Percentiles rank a stretch among this genome's conserved stretches.
phyloP scores from a whole-genome alignment of 108 stramenopile genomes.

The Schizochytrium sp. region DNA sequence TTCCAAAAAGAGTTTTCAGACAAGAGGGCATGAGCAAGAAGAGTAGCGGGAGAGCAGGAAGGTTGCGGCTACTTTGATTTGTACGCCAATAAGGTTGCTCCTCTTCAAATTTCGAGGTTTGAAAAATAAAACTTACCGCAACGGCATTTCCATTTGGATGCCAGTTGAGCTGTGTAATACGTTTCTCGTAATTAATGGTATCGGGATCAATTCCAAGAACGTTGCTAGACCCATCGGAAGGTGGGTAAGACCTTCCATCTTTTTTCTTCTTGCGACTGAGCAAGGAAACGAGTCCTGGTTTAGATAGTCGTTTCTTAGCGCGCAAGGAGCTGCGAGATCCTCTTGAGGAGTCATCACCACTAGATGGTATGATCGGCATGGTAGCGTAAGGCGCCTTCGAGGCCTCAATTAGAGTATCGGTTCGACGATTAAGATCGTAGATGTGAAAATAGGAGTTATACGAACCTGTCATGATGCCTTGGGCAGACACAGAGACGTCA shows the following conservation, averaged over 20 bases:
- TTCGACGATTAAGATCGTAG: constrained; percentile 13
- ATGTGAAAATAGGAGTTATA: constrained; percentile 67
- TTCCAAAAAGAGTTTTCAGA: too few species aligned
- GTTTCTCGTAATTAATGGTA: constrained; percentile 39
- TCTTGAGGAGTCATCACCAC: background rate
- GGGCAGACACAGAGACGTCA: constrained; percentile 70
- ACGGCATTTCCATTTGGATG: constrained; percentile 51
- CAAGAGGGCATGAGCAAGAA: too few species aligned
- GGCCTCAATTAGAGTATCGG: constrained; percentile 54
- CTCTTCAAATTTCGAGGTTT: too few species aligned
- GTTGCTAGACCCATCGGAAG: background rate
- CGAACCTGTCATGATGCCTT: constrained; percentile 75
- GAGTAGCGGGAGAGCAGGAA: too few species aligned
- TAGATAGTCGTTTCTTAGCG: constrained; percentile 28
- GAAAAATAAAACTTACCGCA: constrained; percentile 6
- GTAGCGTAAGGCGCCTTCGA: background rate
- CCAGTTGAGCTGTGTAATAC: constrained; percentile 44
- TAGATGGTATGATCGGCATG: background rate
- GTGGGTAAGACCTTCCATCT: background rate
- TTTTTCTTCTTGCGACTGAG: constrained; percentile 46
- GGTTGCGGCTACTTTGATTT: too few species aligned
- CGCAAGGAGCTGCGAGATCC: constrained; percentile 20
- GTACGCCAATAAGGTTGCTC: too few species aligned
- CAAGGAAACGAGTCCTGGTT: background rate
- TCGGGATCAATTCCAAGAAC: background rate